These are phyloP conservation scores for Gloeopeniophorella convolvens DNA, from an alignment of 768 basidiomycete genomes.

Conservation along the genomic window DNA sequence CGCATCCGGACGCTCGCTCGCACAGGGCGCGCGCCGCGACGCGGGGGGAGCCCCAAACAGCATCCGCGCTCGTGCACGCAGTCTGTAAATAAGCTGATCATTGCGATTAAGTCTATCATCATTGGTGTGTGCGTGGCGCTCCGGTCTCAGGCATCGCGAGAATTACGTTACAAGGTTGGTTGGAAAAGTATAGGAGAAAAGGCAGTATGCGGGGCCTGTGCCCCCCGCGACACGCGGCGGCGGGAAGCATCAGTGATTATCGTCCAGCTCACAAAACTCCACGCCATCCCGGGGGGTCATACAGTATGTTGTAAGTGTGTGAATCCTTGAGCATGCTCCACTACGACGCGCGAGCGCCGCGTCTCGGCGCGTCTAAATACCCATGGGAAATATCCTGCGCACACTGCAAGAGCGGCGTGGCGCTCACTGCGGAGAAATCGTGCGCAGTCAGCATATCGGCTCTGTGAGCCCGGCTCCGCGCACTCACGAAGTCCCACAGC, in stretches of 20 bases:
- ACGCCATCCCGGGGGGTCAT: background rate
- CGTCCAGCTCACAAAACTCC: background rate
- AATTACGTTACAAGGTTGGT: no score
- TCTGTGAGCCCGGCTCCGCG: background rate
- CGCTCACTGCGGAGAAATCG: conserved; percentile 4
- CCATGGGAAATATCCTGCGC: background rate
- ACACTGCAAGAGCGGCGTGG: background rate
- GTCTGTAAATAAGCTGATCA: background rate
- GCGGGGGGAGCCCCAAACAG: no score
- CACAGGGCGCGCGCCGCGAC: no score
- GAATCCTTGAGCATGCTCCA: background rate
- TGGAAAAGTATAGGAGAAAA: background rate
- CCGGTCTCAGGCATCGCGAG: no score
- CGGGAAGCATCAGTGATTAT: background rate
- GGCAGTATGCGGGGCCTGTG: background rate
- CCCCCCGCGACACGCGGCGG: background rate
- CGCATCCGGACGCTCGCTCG: background rate
- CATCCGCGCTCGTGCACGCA: background rate
- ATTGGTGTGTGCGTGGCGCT: no score
- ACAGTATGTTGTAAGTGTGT: background rate
- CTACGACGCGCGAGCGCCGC: background rate
- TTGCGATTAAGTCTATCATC: background rate
- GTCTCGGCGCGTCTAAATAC: background rate
- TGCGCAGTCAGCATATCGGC: background rate
- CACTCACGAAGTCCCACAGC: conserved; percentile 21